These are phyloP conservation scores for Gastrolobium bilobum DNA, from an alignment of 306 rosid genomes.

Conservation along the genomic window DNA sequence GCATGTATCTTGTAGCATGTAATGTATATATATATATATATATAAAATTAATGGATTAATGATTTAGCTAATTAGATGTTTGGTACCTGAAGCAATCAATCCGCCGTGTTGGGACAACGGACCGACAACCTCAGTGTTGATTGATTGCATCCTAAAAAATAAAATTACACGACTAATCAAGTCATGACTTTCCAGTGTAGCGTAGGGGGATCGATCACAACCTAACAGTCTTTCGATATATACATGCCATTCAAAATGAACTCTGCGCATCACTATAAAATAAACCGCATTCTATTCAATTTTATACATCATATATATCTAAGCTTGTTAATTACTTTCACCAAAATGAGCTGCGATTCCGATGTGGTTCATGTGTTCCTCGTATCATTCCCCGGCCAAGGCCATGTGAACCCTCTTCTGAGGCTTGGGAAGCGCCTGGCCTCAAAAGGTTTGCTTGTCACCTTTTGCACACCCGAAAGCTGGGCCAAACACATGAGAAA, in stretches of 20 bases:
- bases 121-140: no score
- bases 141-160: background rate
- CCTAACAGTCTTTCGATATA: background rate
- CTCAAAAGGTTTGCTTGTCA: constrained; percentile 61
- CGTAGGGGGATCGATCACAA: background rate
- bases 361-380: constrained; percentile 55
- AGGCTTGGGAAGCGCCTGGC: constrained; percentile 62
- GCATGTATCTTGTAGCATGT: no score
- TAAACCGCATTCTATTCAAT: background rate
- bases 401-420: constrained; percentile 74
- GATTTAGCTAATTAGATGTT: no score
- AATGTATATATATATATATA: no score
- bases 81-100: no score
- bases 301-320: background rate
- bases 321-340: no score
- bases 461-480: constrained; percentile 53
- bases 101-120: no score
- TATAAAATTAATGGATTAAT: no score
- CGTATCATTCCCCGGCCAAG: constrained; percentile 67
- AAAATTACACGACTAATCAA: no score
- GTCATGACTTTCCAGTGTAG: background rate
- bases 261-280: background rate
- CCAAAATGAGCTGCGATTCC: no score
- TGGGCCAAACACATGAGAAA: constrained; percentile 48
- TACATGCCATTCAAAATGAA: background rate